Evolutionary conservation across 139 green algal species (phyloP).

Genomic region (Chlamydomonas urium): DNA sequence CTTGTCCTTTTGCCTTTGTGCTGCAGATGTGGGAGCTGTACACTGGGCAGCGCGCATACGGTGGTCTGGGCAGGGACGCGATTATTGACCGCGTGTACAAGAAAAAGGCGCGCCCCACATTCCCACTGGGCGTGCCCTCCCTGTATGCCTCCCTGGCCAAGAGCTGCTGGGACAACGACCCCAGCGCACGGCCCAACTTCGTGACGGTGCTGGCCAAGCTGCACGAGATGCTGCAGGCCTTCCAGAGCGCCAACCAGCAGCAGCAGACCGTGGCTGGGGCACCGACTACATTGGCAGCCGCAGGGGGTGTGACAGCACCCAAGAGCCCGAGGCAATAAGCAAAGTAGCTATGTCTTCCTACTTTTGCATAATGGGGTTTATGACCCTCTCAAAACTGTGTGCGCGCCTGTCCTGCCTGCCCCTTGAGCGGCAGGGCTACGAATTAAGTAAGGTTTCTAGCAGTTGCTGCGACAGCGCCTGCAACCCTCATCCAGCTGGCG

Average conservation of each 20-base stretch:
- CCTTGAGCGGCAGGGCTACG: no score
- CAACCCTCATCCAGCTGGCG: no score
- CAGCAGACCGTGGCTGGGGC: conserved; percentile 17
- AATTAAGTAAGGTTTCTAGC: no score
- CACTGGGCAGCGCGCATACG: conserved; percentile 55
- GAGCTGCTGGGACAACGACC: conserved; percentile 52
- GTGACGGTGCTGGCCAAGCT: conserved; percentile 25
- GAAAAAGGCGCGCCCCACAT: conserved; percentile 51
- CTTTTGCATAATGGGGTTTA: no score
- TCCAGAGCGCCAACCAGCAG: conserved; percentile 32
- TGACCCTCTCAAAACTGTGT: no score
- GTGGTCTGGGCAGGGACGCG: conserved; percentile 44
- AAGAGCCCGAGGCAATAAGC: no score
- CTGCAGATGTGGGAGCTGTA: conserved; percentile 64
- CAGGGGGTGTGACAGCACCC: no score
- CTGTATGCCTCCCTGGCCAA: conserved; percentile 49
- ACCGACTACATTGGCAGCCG: no score
- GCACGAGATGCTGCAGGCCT: conserved; percentile 43
- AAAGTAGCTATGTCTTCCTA: no score
- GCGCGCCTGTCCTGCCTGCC: no score
- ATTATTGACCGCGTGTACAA: conserved; percentile 62
- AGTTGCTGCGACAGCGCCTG: no score
- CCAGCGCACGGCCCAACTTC: conserved; percentile 30
- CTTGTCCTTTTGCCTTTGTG: no score
- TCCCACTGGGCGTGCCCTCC: conserved; percentile 47